Evolutionary conservation across 192 early-diverging fungal genomes (phyloP), one percentile per base, ranked within the genome.

Genomic region (Chytriomyces confervae): DNA sequence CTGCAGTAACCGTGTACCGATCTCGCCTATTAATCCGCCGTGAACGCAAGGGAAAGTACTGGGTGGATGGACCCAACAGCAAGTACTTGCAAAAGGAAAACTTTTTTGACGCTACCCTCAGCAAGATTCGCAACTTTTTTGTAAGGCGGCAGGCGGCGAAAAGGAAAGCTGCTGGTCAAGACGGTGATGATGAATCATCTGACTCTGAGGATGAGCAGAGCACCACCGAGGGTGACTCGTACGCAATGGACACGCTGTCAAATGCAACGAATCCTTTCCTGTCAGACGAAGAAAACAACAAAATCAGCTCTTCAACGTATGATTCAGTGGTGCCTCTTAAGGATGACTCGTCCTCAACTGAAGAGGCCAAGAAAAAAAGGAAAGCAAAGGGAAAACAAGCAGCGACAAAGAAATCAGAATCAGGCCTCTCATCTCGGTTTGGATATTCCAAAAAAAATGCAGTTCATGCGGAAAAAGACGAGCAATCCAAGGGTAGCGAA

Each of bases 11-110:
- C 16, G 29, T 74, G 2, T 46, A 50, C 27, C 72, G 61, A 11
- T 50, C 72, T 18, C 44, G 45, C 20, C 53, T 23, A 9, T 61
- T 74, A 3, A 57, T 27, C 16, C 24, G n/a, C 2, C 57, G 43
- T 3, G 70, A 74, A 2, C 46, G 63, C 5, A 74, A 74, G 72
- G 72, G 72, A 57, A 74, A 74, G 45, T 74, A 43, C 46, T 74
- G 72, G 72, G 63, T 74, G 60, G 72, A 74, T 62, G 72, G 72
- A 9, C 72, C 72, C 9, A 57, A 46, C 18, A 43, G 61, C 57
- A 74, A 74, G 61, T 20, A 61, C 23, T 18, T 63, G 11, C 50
- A 46, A 63, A 74, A 74, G 43, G 46, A 36, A 27, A 74, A 62
- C 45, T 62, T 63, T 9, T 62, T 74, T 47, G 61, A 74, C 53